These are phyloP conservation scores for Arthrobotrys conoides DNA, from an alignment of 2,329 filamentous ascomycete species.

Conservation along the genomic window DNA sequence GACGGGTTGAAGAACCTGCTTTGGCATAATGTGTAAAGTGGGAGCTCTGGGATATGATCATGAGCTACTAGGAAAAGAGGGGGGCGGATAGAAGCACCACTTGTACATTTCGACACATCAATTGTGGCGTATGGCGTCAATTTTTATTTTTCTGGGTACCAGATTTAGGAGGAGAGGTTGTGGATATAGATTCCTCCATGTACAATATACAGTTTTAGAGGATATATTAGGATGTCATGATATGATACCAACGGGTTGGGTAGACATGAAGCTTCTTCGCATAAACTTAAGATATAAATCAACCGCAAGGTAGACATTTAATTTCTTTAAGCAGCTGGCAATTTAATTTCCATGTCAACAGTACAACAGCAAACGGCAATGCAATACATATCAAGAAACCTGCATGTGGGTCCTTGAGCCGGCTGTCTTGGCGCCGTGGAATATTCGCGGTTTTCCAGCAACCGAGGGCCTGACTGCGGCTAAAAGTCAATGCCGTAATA, in stretches of 20 bases:
- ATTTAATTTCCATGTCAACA: neutral
- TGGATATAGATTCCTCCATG: slow-evolving; percentile 46
- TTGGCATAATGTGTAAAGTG: slow-evolving; percentile 80
- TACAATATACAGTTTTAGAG: slow-evolving; percentile 49
- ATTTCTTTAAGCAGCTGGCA: neutral
- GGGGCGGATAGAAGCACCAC: neutral
- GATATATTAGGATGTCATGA: slow-evolving; percentile 22
- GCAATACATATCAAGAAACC: neutral
- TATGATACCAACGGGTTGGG: neutral
- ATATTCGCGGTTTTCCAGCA: neutral
- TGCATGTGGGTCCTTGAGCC: neutral
- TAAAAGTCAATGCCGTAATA: neutral
- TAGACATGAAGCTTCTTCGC: neutral
- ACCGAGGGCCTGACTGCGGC: neutral
- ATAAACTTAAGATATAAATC: neutral
- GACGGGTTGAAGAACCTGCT: slow-evolving; percentile 86
- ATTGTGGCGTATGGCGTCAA: slow-evolving; percentile 57
- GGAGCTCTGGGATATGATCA: neutral
- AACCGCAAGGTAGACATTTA: neutral
- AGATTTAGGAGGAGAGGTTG: slow-evolving; percentile 5
- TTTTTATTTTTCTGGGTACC: slow-evolving; percentile 15
- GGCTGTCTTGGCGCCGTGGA: neutral
- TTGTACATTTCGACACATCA: slow-evolving; percentile 32
- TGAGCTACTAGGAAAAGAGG: neutral
- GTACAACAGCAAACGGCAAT: neutral